These are phyloP conservation scores for Mallotus repandus DNA, from an alignment of 441 rosid species.

Conservation along the genomic window DNA sequence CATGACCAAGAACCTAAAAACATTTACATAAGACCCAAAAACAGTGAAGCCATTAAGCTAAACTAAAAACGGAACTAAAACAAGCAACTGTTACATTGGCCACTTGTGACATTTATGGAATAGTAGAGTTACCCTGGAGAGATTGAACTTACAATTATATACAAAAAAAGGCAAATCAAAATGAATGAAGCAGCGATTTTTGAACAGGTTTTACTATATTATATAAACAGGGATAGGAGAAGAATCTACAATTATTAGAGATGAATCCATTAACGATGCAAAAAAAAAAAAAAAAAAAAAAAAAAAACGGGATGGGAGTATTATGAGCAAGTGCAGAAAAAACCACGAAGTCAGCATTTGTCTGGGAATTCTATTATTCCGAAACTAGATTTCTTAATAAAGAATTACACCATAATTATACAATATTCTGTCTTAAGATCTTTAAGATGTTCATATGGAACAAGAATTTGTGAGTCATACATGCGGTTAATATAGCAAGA, in stretches of 20 bases:
- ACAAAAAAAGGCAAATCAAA: conserved; percentile 8
- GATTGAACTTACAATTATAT: background rate
- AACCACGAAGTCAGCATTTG: conserved; percentile 19
- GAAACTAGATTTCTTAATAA: background rate
- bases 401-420: conserved; percentile 11
- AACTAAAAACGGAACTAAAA: background rate
- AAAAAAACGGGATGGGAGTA: background rate
- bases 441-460: conserved; percentile 23
- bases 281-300: conserved; percentile 7
- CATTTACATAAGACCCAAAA: conserved; percentile 3
- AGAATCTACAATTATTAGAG: background rate
- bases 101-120: background rate
- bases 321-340: conserved; percentile 36
- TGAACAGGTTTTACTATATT: background rate
- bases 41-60: background rate
- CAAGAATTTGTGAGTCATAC: background rate
- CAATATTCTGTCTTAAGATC: conserved; percentile 20
- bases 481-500: no score
- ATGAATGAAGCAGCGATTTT: background rate
- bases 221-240: background rate
- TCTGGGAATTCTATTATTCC: background rate
- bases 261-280: background rate
- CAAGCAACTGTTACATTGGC: no score
- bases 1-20: conserved; percentile 7
- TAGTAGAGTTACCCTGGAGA: background rate